Percentiles rank a stretch among this genome's conserved stretches.
phyloP scores from a whole-genome alignment of 2,329 filamentous ascomycete genomes.

The Westerdykella sp. region DNA sequence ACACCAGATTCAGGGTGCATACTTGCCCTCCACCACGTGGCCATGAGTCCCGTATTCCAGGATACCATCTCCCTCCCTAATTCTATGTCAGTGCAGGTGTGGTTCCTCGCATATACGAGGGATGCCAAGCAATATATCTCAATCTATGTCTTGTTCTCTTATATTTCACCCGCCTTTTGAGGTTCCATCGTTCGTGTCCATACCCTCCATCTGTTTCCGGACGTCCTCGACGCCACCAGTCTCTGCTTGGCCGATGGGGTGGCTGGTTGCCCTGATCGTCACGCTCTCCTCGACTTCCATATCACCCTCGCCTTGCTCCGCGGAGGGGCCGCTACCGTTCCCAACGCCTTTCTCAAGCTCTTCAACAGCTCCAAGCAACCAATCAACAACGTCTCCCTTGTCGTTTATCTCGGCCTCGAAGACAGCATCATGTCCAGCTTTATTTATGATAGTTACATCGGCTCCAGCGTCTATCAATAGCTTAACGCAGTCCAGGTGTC shows the following conservation, averaged over 20 bases:
- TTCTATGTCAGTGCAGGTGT: neutral
- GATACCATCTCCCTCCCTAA: constrained; percentile 3
- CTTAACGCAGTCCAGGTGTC: constrained; percentile 75
- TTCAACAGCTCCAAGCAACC: constrained; percentile 43
- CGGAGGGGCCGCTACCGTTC: constrained; percentile 32
- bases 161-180: constrained; percentile 20
- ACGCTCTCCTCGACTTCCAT: constrained; percentile 5
- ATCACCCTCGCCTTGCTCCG: constrained; percentile 22
- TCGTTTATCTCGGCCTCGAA: constrained; percentile 47
- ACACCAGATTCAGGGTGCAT: neutral
- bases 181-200: constrained; percentile 18
- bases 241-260: constrained; percentile 9
- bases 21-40: constrained; percentile 14
- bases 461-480: constrained; percentile 69
- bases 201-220: constrained; percentile 27
- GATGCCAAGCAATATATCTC: constrained; percentile 19
- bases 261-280: constrained; percentile 13
- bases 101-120: constrained; percentile 9
- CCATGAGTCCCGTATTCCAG: constrained; percentile 7
- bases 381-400: constrained; percentile 45
- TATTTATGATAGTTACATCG: constrained; percentile 71
- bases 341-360: constrained; percentile 36
- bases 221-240: constrained; percentile 23
- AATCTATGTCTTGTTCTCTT: constrained; percentile 13
- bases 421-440: constrained; percentile 64